Base-by-base conservation (phyloP, 139 green algal genomes). In the Desmodesmus armatus region DNA sequence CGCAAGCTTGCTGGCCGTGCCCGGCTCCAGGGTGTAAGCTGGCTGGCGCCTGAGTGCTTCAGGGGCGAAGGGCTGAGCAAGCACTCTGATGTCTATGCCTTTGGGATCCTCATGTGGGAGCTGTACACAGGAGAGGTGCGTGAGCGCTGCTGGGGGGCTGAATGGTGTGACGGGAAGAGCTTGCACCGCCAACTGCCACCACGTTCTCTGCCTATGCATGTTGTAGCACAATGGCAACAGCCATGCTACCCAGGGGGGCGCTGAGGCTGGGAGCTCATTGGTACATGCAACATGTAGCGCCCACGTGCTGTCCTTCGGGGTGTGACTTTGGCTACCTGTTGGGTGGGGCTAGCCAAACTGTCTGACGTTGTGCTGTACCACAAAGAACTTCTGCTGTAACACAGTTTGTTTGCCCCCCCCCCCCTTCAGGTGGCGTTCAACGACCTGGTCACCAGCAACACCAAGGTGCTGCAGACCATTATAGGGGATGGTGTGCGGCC, bases 61-160 rank as follows among this genome's bases (percentile, higher is more conserved):
- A 87, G 70, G 6, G 84, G 84, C 2, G 84, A 89, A 40, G 47
- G 69, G 37, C 47, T 78, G 17, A 80, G 60, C 35, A 78, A 79
- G 43, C 31, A 75, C 55, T 55, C 29, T 15, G 83, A 91, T 74
- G 81, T 89, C 4, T 91, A 89, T 80, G 82, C 87, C 39, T 89
- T 91, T 69, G 88, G 88, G 0, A 75, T 91, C 11, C 84, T 91
- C 1, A 91, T 91, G 88, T 91, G 71, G 63, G 88, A 91, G 74
- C 60, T 89, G 6, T 89, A 88, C 67, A 91, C 84, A 2, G 79
- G 88, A 5, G 69, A 86, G 81, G 79, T 78, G 44, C 0, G 79
- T 3, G n/a, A n/a, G n/a, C n/a, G n/a, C n/a, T n/a, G n/a, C n/a
- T n/a, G n/a, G n/a, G n/a, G n/a, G n/a, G n/a, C n/a, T n/a, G n/a